Evolutionary conservation across 2,329 filamentous ascomycete genomes (phyloP), one percentile per base, ranked within the genome.

Genomic region (Capronia epimyces): DNA sequence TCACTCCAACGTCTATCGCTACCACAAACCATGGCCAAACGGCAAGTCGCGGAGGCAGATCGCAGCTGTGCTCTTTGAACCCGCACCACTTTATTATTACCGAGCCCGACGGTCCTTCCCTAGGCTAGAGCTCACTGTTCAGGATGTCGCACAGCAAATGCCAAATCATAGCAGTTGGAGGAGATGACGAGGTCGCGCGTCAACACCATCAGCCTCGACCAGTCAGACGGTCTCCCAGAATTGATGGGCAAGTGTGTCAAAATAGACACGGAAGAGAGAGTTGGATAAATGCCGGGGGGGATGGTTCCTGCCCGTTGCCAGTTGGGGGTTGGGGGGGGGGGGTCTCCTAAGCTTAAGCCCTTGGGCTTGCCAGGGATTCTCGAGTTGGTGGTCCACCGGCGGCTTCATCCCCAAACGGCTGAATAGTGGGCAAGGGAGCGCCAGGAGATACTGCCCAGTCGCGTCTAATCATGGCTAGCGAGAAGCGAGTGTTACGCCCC

Each of bases 381-480:
- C 3, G 20, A 42, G 12, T 42, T 25, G 20, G 39, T 15, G 24
- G 24, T 27, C 24, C 10, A 5, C 24, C 10, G 12, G 25, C 24
- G 34, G 44, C 22, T 31, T 31, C 29, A 22, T 37, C 18, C 42
- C 42, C 21, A 34, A 24, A 27, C 24, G 36, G 18, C n/a, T 22
- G 16, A 27, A 22, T n/a, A 36, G 45, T 18, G 24, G 31, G 13
- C 20, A 29, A 20, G 16, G 39, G 25, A 49, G 27, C 15, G 12
- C 16, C 27, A 24, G 21, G 45, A 46, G 36, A 46, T 46, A 15
- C 20, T 8, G 34, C 25, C 24, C 27, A 29, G 29, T 49, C 46
- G 46, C 46, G 25, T 49, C 39, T 49, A 49, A 43, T 29, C 37
- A 29, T 43, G 27, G 21, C 46, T 49, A 49, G 40, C 29, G 29